Percentiles rank a stretch among this genome's conserved stretches.
Conservation (phyloP, 2,329 filamentous ascomycete genomes). For the Eutypella sp. region DNA sequence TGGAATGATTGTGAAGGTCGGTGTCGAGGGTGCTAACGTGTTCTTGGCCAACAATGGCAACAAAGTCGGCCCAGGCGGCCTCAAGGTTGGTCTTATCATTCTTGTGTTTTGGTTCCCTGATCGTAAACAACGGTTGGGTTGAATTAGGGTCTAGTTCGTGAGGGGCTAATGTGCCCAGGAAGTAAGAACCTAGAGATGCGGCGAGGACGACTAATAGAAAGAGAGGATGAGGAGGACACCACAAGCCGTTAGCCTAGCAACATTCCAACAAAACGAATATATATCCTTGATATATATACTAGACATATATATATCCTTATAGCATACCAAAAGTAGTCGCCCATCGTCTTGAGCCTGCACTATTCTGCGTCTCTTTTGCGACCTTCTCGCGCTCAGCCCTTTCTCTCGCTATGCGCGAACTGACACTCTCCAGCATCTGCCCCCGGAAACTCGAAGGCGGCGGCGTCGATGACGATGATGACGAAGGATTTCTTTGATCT, state of each 20-base stretch:
- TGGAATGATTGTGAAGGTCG: constrained; percentile 53
- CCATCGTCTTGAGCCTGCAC: constrained; percentile 39
- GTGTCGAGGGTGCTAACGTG: constrained; percentile 56
- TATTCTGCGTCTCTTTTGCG: constrained; percentile 34
- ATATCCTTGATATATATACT: no score
- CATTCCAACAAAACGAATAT: no score
- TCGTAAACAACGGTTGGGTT: constrained; percentile 52
- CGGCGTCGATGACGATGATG: no score
- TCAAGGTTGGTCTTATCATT: constrained; percentile 59
- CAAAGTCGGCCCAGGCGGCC: constrained; percentile 66
- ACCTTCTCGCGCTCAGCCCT: constrained; percentile 49
- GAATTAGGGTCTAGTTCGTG: constrained; percentile 48
- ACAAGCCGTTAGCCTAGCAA: no score
- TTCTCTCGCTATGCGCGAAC: constrained; percentile 50
- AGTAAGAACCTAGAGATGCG: constrained; percentile 50
- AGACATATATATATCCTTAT: not conserved
- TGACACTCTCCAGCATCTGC: constrained; percentile 56
- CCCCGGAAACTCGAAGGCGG: constrained; percentile 50
- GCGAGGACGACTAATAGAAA: constrained; percentile 48
- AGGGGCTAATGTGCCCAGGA: constrained; percentile 51
- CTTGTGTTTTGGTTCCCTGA: constrained; percentile 50
- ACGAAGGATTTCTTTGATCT: constrained; percentile 26
- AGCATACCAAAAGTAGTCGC: constrained; percentile 50
- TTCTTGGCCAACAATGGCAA: constrained; percentile 57
- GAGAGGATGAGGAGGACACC: not conserved